Conservation (phyloP, 495 filamentous ascomycete genomes). For the Xylaria grammica region DNA sequence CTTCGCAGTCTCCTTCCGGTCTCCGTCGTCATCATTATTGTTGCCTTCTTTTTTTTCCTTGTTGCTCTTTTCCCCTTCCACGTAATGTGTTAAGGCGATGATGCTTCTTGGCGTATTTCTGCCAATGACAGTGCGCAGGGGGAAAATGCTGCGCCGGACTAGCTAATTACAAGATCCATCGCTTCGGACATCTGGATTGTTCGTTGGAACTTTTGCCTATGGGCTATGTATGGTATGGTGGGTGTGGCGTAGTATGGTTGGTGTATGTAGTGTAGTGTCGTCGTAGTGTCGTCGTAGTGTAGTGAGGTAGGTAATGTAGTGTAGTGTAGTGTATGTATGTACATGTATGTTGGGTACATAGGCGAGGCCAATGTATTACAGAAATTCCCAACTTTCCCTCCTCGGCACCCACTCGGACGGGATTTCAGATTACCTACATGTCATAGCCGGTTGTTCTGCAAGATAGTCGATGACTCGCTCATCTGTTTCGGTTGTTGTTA, state of each 20-base stretch:
- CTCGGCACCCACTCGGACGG: background rate
- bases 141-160: background rate
- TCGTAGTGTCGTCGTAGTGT: too few species aligned
- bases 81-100: background rate
- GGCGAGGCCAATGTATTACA: too few species aligned
- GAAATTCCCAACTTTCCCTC: background rate
- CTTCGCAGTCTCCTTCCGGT: conserved; percentile 19
- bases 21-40: conserved; percentile 1
- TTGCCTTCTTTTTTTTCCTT: too few species aligned
- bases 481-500: background rate
- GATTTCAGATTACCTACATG: background rate
- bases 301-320: too few species aligned
- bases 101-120: background rate
- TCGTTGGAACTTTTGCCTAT: background rate
- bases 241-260: background rate
- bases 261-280: background rate
- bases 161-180: background rate
- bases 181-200: background rate
- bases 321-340: background rate
- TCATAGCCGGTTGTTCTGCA: background rate
- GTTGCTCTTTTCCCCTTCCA: too few species aligned
- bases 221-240: too few species aligned
- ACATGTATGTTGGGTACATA: too few species aligned
- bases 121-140: conserved; percentile 1
- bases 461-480: background rate